These are phyloP conservation scores for Bipolaris cookei DNA, from an alignment of 2,329 filamentous ascomycete genomes.

Conservation along the genomic window DNA sequence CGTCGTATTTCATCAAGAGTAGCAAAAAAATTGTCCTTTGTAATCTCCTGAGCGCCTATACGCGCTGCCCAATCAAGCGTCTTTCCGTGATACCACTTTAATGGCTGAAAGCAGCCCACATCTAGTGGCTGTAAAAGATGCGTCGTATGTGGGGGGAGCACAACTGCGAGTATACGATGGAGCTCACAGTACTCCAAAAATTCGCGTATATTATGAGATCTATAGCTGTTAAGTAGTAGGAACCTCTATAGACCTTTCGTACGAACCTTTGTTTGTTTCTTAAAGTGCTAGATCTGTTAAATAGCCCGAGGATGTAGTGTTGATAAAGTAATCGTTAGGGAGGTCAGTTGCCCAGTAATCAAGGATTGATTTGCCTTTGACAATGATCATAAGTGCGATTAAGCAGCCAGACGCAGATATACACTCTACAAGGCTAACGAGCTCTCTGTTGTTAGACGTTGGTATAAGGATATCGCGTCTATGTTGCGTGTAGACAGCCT, in stretches of 20 bases:
- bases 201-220: slow-evolving; percentile 40
- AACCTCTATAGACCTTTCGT: slow-evolving; percentile 40
- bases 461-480: slow-evolving; percentile 8
- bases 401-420: background rate
- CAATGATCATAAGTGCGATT: slow-evolving; percentile 10
- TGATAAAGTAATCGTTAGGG: slow-evolving; percentile 9
- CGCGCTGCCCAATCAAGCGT: slow-evolving; percentile 15
- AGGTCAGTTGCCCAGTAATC: slow-evolving; percentile 6
- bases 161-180: too few species aligned
- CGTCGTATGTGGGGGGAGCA: too few species aligned
- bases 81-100: slow-evolving; percentile 12
- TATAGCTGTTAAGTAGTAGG: slow-evolving; percentile 48
- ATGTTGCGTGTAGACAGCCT: slow-evolving; percentile 5
- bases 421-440: slow-evolving; percentile 7
- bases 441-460: slow-evolving; percentile 7
- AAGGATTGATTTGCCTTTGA: slow-evolving; percentile 7
- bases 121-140: too few species aligned
- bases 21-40: slow-evolving; percentile 2
- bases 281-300: slow-evolving; percentile 48
- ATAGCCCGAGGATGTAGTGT: slow-evolving; percentile 40
- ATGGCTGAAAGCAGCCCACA: too few species aligned
- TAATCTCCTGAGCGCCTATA: slow-evolving; percentile 4
- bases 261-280: slow-evolving; percentile 34
- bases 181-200: too few species aligned
- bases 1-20: slow-evolving; percentile 2